Evolutionary conservation across 495 filamentous ascomycete genomes (phyloP).

Genomic region (Neurospora hispaniola): DNA sequence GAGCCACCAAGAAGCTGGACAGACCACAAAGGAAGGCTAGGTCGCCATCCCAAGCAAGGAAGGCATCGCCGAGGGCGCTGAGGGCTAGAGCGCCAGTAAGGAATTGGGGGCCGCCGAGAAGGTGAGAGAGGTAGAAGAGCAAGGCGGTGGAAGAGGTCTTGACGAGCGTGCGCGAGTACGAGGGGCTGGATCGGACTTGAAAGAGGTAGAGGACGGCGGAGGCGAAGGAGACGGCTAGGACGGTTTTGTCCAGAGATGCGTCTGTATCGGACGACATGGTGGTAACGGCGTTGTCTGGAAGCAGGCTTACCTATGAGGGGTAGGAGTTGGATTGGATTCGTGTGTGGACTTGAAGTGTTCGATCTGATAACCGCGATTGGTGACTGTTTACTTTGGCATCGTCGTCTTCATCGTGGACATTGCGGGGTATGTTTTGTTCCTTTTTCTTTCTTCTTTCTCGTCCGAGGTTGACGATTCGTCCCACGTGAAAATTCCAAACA

Average conservation of each 20-base stretch:
- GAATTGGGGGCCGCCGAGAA: constrained; percentile 3
- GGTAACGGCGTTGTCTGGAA: not conserved
- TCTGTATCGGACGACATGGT: constrained; percentile 3
- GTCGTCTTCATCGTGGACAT: not conserved
- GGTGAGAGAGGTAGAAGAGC: constrained; percentile 5
- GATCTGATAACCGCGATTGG: not conserved
- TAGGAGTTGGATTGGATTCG: not conserved
- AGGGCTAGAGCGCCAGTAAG: constrained; percentile 12
- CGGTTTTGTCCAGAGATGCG: not conserved
- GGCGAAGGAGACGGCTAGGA: constrained; percentile 14
- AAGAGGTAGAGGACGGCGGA: constrained; percentile 9
- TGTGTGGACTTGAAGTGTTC: not conserved
- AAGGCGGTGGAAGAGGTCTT: constrained; percentile 20
- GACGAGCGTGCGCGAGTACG: constrained; percentile 7
- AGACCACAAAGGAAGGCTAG: constrained; percentile 15
- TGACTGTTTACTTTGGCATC: not conserved
- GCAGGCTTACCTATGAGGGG: not conserved
- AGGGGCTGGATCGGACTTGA: constrained; percentile 9
- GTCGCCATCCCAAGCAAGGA: constrained; percentile 19
- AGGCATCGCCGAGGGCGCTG: constrained; percentile 16
- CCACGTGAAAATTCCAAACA: not conserved
- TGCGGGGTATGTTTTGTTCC: not conserved
- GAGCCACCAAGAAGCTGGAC: constrained; percentile 15
- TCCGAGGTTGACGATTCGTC: not conserved
- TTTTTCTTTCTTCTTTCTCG: not conserved